These are phyloP conservation scores for Beauveria asiatica DNA, from an alignment of 2,329 filamentous ascomycete genomes.

Conservation along the genomic window DNA sequence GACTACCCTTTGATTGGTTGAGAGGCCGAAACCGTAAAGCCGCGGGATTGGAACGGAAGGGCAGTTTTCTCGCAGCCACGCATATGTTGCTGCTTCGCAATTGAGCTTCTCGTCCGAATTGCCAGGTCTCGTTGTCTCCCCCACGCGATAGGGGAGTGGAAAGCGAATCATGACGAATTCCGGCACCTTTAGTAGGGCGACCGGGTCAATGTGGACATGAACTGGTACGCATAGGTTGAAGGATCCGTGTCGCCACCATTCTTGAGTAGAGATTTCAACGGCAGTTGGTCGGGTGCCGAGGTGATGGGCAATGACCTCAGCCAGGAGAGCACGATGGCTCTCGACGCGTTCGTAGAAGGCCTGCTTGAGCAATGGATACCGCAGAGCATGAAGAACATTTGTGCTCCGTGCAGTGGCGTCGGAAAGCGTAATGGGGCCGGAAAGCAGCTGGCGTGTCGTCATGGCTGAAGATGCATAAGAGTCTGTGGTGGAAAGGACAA, in stretches of 20 bases:
- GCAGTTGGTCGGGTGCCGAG: not conserved
- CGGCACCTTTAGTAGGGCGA: no score
- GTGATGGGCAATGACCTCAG: not conserved
- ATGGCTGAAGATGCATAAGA: no score
- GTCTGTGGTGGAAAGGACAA: no score
- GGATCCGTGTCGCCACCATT: not conserved
- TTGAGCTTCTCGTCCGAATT: constrained; percentile 33
- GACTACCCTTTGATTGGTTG: constrained; percentile 5
- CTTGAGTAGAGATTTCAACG: not conserved
- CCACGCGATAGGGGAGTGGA: constrained; percentile 28
- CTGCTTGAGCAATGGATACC: not conserved
- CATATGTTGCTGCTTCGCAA: constrained; percentile 30
- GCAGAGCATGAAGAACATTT: not conserved
- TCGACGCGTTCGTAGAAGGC: not conserved
- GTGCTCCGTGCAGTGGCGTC: no score
- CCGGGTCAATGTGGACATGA: no score
- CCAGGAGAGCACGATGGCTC: not conserved
- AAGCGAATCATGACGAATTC: constrained; percentile 18
- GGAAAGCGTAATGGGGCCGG: no score
- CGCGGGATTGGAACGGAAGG: constrained; percentile 26
- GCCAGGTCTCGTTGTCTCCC: constrained; percentile 25
- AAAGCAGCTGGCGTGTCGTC: no score
- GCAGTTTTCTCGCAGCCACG: constrained; percentile 30
- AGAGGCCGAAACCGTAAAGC: constrained; percentile 15
- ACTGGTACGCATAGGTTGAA: not conserved